These are phyloP conservation scores for Cyberlindnera xylosilytica DNA, from an alignment of 805 yeast genomes.

Conservation along the genomic window DNA sequence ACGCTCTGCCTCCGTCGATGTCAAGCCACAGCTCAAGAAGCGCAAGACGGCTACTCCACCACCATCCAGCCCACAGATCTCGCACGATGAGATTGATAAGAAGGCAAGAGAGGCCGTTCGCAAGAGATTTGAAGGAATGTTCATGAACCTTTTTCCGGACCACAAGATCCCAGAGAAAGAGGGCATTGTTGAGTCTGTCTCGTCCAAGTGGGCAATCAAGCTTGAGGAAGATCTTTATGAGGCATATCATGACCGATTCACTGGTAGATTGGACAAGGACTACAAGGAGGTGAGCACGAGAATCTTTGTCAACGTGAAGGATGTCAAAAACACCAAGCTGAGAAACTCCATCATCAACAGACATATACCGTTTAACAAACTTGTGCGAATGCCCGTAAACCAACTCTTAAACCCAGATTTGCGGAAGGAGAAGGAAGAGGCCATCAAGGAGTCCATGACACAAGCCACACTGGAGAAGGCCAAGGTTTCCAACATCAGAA, in stretches of 20 bases:
- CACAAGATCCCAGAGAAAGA: conserved; percentile 31
- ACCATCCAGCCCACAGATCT: conserved; percentile 2
- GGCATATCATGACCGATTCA: conserved; percentile 31
- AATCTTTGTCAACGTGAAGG: conserved; percentile 56
- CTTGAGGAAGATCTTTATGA: conserved; percentile 50
- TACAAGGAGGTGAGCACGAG: conserved; percentile 68
- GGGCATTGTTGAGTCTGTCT: conserved; percentile 32
- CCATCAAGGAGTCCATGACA: conserved; percentile 63
- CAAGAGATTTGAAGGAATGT: conserved; percentile 48
- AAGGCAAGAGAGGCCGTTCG: conserved; percentile 37
- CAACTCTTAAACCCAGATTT: conserved; percentile 78
- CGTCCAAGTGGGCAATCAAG: conserved; percentile 44
- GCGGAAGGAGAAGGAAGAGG: conserved; percentile 65
- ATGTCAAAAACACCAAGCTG: conserved; percentile 54
- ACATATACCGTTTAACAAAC: conserved; percentile 49
- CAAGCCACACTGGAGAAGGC: conserved; percentile 64
- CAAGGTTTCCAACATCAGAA: conserved; percentile 60
- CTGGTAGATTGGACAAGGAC: conserved; percentile 24
- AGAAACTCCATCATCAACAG: conserved; percentile 56
- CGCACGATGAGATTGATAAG: conserved; percentile 14
- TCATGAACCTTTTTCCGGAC: conserved; percentile 39
- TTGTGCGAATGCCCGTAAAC: conserved; percentile 65
- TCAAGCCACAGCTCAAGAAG: conserved; percentile 1
- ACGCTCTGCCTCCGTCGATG: too few relatives aligned
- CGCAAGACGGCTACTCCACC: conserved; percentile 5